These are phyloP conservation scores for Erigeron philadelphicus DNA, from an alignment of 140 eudicot genomes.

Conservation along the genomic window DNA sequence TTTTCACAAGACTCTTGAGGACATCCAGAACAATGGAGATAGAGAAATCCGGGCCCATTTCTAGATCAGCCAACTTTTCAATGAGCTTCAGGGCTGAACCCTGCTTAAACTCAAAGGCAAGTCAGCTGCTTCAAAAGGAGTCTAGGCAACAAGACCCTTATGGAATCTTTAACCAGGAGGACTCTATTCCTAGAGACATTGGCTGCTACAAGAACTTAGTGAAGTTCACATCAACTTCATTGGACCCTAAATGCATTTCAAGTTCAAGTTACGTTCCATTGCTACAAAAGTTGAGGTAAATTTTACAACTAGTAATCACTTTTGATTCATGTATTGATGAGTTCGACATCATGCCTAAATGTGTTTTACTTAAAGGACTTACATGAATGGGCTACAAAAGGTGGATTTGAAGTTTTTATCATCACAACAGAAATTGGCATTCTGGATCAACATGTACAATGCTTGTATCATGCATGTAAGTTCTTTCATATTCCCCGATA, in stretches of 20 bases:
- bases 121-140: slow-evolving; percentile 63
- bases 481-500: background rate
- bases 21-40: slow-evolving; percentile 77
- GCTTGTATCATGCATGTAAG: slow-evolving; percentile 96
- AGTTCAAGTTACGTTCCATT: slow-evolving; percentile 73
- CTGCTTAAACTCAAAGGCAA: slow-evolving; percentile 54
- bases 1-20: slow-evolving; percentile 66
- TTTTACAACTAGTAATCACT: background rate
- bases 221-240: slow-evolving; percentile 61
- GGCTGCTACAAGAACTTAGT: slow-evolving; percentile 94
- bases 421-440: slow-evolving; percentile 75
- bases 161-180: slow-evolving; percentile 70
- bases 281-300: slow-evolving; percentile 74
- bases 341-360: background rate
- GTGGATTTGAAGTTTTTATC: slow-evolving; percentile 78
- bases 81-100: slow-evolving; percentile 80
- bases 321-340: background rate
- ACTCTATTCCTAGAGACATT: slow-evolving; percentile 82
- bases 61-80: slow-evolving; percentile 71
- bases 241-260: slow-evolving; percentile 84
- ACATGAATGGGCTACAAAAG: slow-evolving; percentile 66
- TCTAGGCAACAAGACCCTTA: slow-evolving; percentile 96
- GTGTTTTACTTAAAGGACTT: slow-evolving; percentile 41
- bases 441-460: slow-evolving; percentile 97
- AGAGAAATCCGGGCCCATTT: slow-evolving; percentile 80